Evolutionary conservation across 2,329 filamentous ascomycete species (phyloP).

Genomic region (Alternaria ethzedia): DNA sequence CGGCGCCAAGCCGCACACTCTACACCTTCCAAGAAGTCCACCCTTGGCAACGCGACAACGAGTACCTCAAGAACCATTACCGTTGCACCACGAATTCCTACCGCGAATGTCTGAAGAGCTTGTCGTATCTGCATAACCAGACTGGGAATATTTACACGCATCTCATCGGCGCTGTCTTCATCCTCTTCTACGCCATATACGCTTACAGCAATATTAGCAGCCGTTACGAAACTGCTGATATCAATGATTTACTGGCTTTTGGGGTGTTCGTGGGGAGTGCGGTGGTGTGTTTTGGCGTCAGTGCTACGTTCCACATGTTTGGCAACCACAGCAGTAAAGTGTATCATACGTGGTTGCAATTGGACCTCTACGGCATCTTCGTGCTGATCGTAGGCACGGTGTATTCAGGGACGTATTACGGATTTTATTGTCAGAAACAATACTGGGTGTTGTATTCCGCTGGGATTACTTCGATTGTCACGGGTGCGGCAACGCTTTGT

Average conservation of each 20-base stretch:
- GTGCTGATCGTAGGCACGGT: conserved; percentile 9
- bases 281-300: conserved; percentile 5
- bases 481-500: conserved; percentile 1
- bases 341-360: conserved; percentile 4
- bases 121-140: conserved; percentile 8
- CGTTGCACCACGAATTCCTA: conserved; percentile 3
- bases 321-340: conserved; percentile 1
- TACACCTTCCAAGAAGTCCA: conserved; percentile 11
- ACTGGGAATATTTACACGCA: conserved; percentile 10
- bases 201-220: not conserved
- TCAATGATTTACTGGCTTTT: conserved; percentile 2
- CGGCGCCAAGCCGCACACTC: conserved; percentile 18
- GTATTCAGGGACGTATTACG: conserved; percentile 11
- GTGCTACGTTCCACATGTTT: conserved; percentile 9
- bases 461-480: conserved; percentile 2
- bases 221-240: conserved; percentile 1
- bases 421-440: conserved; percentile 4
- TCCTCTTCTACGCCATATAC: not conserved
- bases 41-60: conserved; percentile 13
- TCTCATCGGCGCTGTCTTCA: not conserved
- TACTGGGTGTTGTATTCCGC: conserved; percentile 7
- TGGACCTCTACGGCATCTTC: conserved; percentile 10
- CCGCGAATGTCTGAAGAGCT: conserved; percentile 4
- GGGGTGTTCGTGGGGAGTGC: conserved; percentile 3
- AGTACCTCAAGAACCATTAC: conserved; percentile 3